Conservation (phyloP, 805 yeast genomes). For the Babjeviella inositovora region DNA sequence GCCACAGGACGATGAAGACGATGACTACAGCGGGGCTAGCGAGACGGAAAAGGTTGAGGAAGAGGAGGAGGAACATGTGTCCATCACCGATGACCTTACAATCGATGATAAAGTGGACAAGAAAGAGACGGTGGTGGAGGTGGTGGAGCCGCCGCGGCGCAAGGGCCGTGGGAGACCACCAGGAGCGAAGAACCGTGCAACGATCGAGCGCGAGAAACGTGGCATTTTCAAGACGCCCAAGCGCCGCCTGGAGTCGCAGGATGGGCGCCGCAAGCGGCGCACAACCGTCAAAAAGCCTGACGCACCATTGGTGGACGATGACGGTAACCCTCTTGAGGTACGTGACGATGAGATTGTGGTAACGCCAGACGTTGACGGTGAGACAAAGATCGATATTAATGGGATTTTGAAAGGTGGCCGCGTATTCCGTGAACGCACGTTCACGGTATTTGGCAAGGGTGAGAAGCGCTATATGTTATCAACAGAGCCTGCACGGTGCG, state of each 20-base stretch:
- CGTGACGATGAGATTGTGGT: constrained; percentile 65
- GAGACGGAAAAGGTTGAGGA: too few species aligned
- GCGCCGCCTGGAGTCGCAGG: constrained; percentile 1
- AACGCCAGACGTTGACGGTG: constrained; percentile 68
- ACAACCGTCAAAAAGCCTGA: constrained; percentile 24
- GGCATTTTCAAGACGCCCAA: not conserved
- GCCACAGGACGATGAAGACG: too few species aligned
- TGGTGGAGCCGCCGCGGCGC: constrained; percentile 10
- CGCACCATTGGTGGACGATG: constrained; percentile 36
- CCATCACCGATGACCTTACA: too few species aligned
- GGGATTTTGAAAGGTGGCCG: constrained; percentile 66
- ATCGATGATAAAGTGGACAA: too few species aligned
- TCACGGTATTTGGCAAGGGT: constrained; percentile 51
- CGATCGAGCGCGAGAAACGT: not conserved
- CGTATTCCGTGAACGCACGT: constrained; percentile 54
- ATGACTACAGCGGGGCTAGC: too few species aligned
- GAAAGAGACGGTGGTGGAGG: too few species aligned
- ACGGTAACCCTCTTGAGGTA: constrained; percentile 51
- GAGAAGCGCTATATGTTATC: constrained; percentile 73
- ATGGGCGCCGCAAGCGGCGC: too few species aligned
- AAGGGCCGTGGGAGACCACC: constrained; percentile 5
- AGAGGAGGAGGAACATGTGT: too few species aligned
- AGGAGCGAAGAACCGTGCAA: not conserved
- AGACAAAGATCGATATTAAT: constrained; percentile 44
- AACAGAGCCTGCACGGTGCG: constrained; percentile 91